Percentiles rank a stretch among this genome's conserved stretches.
phyloP scores from a whole-genome alignment of 345 rosid species.

The Arabidopsis arenosa region DNA sequence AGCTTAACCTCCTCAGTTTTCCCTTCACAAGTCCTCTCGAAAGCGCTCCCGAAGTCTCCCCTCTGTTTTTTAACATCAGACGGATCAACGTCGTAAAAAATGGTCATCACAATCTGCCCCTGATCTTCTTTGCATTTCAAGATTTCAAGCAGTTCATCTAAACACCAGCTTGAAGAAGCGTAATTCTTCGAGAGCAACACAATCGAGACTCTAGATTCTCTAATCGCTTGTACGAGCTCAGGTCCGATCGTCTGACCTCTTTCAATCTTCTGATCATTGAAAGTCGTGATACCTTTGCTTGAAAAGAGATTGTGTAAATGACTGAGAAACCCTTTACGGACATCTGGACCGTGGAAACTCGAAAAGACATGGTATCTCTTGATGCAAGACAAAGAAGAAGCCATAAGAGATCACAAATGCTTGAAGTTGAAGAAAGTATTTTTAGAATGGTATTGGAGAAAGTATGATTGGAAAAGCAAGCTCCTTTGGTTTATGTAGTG shows the following conservation, averaged over 20 bases:
- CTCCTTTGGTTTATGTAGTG: no score
- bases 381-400: neutral
- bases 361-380: conserved; percentile 14
- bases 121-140: neutral
- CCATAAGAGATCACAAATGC: no score
- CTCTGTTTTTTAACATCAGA: neutral
- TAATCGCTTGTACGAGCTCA: neutral
- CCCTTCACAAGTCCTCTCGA: neutral
- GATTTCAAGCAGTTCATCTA: conserved; percentile 5
- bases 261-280: neutral
- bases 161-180: neutral
- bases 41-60: neutral
- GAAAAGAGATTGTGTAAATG: neutral
- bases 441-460: no score
- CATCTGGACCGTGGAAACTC: conserved; percentile 14
- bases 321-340: neutral
- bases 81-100: neutral
- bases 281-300: neutral
- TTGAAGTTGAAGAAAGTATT: no score
- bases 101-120: neutral
- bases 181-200: neutral
- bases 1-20: neutral
- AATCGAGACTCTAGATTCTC: neutral
- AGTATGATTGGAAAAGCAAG: no score
- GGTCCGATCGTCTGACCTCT: conserved; percentile 18